A percentile compares a stretch with the other conserved stretches of the same genome.
Conservation (phyloP, 352 stramenopile genomes). For the Globisporangium iwayamae region DNA sequence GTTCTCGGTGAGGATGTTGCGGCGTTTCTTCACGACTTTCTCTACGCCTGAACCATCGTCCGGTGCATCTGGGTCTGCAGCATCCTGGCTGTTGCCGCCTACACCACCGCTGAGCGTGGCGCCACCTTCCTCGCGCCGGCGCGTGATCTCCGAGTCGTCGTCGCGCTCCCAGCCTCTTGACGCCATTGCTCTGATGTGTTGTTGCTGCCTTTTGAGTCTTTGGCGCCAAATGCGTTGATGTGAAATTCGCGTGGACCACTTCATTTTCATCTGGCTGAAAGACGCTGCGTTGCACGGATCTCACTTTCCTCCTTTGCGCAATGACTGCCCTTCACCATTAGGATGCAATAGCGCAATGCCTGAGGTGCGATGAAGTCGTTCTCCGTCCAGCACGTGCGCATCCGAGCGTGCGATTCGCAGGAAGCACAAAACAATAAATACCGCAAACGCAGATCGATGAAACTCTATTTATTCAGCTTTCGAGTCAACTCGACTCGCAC, state of each 20-base stretch:
- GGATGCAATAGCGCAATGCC: too few relatives aligned
- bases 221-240: constrained; percentile 2
- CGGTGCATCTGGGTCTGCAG: constrained; percentile 8
- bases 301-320: too few relatives aligned
- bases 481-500: background rate
- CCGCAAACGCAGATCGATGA: too few relatives aligned
- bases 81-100: constrained; percentile 9
- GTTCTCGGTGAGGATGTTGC: constrained; percentile 60
- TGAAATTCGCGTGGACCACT: constrained; percentile 3
- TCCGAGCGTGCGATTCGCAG: too few relatives aligned
- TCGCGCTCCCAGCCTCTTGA: constrained; percentile 55
- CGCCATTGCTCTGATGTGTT: constrained; percentile 28
- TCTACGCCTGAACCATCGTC: background rate
- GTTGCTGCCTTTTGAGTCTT: background rate
- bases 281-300: too few relatives aligned
- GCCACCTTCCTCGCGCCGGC: constrained; percentile 15
- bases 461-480: constrained; percentile 6
- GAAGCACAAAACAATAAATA: background rate
- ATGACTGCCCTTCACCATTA: too few relatives aligned
- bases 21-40: constrained; percentile 34
- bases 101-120: constrained; percentile 5
- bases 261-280: background rate
- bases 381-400: too few relatives aligned
- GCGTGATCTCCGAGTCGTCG: constrained; percentile 32
- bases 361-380: too few relatives aligned